Evolutionary conservation across 129 eudicot species (phyloP).

Genomic region (Daucus carota): DNA sequence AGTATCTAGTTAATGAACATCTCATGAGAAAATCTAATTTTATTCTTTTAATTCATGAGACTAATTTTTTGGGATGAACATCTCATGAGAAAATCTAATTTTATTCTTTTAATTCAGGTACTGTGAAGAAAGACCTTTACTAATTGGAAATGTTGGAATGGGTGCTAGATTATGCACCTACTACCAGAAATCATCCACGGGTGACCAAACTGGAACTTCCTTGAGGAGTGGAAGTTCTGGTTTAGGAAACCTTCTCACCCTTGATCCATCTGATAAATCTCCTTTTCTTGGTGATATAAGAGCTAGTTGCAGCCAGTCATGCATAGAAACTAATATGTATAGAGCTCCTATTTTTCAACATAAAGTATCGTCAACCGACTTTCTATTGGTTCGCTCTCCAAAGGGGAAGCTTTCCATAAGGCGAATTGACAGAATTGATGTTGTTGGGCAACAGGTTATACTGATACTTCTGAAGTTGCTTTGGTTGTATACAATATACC

Average conservation of each 20-base stretch:
- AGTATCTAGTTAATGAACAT: neutral
- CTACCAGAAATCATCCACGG: slow-evolving; percentile 78
- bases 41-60: neutral
- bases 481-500: neutral
- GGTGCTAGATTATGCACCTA: slow-evolving; percentile 95
- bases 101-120: slow-evolving; percentile 34
- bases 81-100: neutral
- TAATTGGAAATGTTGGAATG: slow-evolving; percentile 90
- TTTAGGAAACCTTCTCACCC: slow-evolving; percentile 68
- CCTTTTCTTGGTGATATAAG: slow-evolving; percentile 97
- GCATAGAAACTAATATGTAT: slow-evolving; percentile 92
- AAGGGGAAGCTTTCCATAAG: slow-evolving; percentile 93
- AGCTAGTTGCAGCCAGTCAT: slow-evolving; percentile 80
- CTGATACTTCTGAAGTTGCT: neutral
- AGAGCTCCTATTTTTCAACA: slow-evolving; percentile 86
- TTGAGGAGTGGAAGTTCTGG: slow-evolving; percentile 50
- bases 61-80: neutral
- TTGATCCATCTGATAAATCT: slow-evolving; percentile 96
- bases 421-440: slow-evolving; percentile 85
- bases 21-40: neutral
- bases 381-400: slow-evolving; percentile 82
- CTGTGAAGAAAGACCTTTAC: slow-evolving; percentile 94
- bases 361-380: slow-evolving; percentile 79
- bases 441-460: slow-evolving; percentile 93
- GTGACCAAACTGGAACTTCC: slow-evolving; percentile 66